Conservation (phyloP, 2,329 filamentous ascomycete species). For the Ascochyta fabae region DNA sequence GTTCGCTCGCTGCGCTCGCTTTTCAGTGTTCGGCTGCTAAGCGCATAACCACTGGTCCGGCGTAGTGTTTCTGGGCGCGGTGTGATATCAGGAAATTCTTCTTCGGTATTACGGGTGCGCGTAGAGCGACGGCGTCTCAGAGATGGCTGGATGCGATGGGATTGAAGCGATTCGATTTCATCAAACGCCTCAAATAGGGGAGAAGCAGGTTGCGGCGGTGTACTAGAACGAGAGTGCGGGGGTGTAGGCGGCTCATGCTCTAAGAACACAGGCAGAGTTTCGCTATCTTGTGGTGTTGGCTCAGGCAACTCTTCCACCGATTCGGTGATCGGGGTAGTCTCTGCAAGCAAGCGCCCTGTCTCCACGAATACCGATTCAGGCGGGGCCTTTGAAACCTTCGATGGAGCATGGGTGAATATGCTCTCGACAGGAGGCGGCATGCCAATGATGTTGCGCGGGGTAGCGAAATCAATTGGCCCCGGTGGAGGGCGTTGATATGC, state of each 20-base stretch:
- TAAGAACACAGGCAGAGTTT: conserved; percentile 10
- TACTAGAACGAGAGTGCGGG: conserved; percentile 33
- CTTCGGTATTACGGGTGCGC: conserved; percentile 34
- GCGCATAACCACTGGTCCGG: conserved; percentile 41
- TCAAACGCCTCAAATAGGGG: conserved; percentile 45
- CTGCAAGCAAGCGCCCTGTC: conserved; percentile 13
- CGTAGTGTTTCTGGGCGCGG: conserved; percentile 26
- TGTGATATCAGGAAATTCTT: conserved; percentile 33
- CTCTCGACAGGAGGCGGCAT: conserved; percentile 30
- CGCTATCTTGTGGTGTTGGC: conserved; percentile 9
- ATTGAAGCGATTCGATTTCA: conserved; percentile 43
- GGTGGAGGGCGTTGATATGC: conserved; percentile 40
- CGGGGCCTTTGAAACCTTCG: conserved; percentile 21
- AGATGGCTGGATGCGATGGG: conserved; percentile 34
- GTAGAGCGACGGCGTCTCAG: conserved; percentile 41
- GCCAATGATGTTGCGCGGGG: conserved; percentile 34
- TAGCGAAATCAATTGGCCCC: conserved; percentile 35
- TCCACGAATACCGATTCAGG: conserved; percentile 10
- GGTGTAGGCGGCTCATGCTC: conserved; percentile 32
- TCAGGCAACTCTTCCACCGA: conserved; percentile 20
- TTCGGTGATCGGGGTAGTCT: conserved; percentile 8
- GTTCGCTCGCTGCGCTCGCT: conserved; percentile 30
- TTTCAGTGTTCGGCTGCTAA: conserved; percentile 32
- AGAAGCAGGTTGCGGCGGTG: conserved; percentile 37
- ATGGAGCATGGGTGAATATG: conserved; percentile 24